A percentile compares a stretch with the other conserved stretches of the same genome.
These are phyloP conservation scores for Mycosphaerella sp. DNA, from an alignment of 2,329 filamentous ascomycete species.

Conservation along the genomic window DNA sequence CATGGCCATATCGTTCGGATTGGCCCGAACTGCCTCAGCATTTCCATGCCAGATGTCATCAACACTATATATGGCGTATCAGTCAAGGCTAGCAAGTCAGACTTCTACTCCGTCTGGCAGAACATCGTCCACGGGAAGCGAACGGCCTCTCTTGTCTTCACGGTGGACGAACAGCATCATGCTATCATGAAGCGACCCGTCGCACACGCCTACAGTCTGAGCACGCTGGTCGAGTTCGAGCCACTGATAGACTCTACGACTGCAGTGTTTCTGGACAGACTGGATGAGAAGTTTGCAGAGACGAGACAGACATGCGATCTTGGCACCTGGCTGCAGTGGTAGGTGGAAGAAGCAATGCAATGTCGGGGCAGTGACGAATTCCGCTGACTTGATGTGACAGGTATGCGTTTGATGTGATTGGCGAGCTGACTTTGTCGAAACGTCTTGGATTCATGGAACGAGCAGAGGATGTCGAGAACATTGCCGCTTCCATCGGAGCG, in stretches of 20 bases:
- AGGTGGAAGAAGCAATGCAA: conserved; percentile 37
- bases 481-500: conserved; percentile 15
- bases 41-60: conserved; percentile 65
- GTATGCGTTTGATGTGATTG: conserved; percentile 27
- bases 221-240: conserved; percentile 67
- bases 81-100: conserved; percentile 18
- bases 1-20: conserved; percentile 66
- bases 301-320: conserved; percentile 52
- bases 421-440: conserved; percentile 24
- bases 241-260: conserved; percentile 70
- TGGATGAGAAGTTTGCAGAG: conserved; percentile 33
- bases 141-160: conserved; percentile 25
- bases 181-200: conserved; percentile 27
- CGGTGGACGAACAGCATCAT: conserved; percentile 26
- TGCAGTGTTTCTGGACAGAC: conserved; percentile 49
- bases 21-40: conserved; percentile 66
- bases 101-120: conserved; percentile 19
- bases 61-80: conserved; percentile 47
- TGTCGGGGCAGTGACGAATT: no score
- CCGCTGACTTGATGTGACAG: not conserved
- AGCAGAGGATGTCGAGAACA: conserved; percentile 18
- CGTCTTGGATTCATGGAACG: conserved; percentile 24
- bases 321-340: conserved; percentile 67
- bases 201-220: conserved; percentile 43
- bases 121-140: conserved; percentile 27